Conservation (phyloP, 306 rosid genomes). For the Neltuma alba region DNA sequence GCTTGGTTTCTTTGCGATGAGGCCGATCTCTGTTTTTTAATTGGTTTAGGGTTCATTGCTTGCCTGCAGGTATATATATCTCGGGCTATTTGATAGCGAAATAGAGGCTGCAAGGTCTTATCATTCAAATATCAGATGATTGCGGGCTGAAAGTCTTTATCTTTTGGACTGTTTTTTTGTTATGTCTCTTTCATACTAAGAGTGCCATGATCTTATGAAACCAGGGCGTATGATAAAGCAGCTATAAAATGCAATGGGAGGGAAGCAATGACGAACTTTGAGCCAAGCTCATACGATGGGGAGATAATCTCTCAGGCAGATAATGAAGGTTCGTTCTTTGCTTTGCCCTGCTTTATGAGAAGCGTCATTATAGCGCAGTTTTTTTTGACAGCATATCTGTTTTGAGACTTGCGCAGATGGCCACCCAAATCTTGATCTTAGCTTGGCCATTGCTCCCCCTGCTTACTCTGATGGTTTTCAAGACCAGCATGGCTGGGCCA, state of each 20-base stretch:
- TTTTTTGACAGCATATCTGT: neutral
- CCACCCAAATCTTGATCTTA: slow-evolving; percentile 74
- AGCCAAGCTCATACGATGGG: slow-evolving; percentile 63
- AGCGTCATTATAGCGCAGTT: neutral
- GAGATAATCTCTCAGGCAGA: slow-evolving; percentile 57
- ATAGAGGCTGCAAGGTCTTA: slow-evolving; percentile 94
- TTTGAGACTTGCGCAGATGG: slow-evolving; percentile 43
- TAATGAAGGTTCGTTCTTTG: slow-evolving; percentile 50
- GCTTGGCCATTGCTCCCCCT: slow-evolving; percentile 80
- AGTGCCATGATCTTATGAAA: slow-evolving; percentile 31
- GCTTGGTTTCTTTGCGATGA: slow-evolving; percentile 29
- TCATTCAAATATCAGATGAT: slow-evolving; percentile 29
- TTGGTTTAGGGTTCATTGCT: slow-evolving; percentile 43
- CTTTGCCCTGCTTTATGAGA: slow-evolving; percentile 6
- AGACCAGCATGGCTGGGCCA: slow-evolving; percentile 51
- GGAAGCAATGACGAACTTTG: slow-evolving; percentile 92
- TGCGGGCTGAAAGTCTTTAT: slow-evolving; percentile 14
- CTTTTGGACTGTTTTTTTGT: slow-evolving; percentile 22
- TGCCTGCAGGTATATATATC: slow-evolving; percentile 89
- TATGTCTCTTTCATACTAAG: slow-evolving; percentile 8
- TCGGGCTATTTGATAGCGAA: slow-evolving; percentile 92
- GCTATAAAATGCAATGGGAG: slow-evolving; percentile 85
- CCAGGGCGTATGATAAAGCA: slow-evolving; percentile 93
- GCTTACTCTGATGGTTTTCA: slow-evolving; percentile 46
- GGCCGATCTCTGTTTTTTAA: slow-evolving; percentile 38